Base-by-base conservation (phyloP, 1,139 yeast genomes). In the Geotrichum cucujoidarum region DNA sequence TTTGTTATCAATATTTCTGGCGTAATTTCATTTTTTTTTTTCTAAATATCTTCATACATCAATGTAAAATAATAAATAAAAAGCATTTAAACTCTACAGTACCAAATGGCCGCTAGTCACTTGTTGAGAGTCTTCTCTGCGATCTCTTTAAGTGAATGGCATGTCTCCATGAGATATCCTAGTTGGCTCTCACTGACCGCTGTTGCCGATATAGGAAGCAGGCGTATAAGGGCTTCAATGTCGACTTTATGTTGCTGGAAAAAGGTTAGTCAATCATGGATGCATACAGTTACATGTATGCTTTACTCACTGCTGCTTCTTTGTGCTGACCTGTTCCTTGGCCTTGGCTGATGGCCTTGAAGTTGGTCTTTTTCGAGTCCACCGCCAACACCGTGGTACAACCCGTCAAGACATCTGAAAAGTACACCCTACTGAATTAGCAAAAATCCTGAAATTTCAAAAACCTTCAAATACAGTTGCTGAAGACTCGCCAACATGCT, bases 71-170 rank as follows among this genome's bases (percentile, higher is more conserved):
- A n/a, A n/a, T n/a, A n/a, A n/a, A n/a, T n/a, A n/a, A n/a, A n/a
- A n/a, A n/a, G n/a, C n/a, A n/a, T n/a, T n/a, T n/a, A n/a, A n/a
- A n/a, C n/a, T n/a, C n/a, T n/a, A n/a, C n/a, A n/a, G n/a, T n/a
- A n/a, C n/a, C n/a, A n/a, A n/a, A n/a, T n/a, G n/a, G n/a, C n/a
- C n/a, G n/a, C n/a, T n/a, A n/a, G n/a, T n/a, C n/a, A n/a, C n/a
- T n/a, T n/a, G n/a, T n/a, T n/a, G 10, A 6, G 27, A 24, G 24
- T 31, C n/a, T 29, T 32, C 2, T 22, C 18, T 3, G 43, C 50
- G n/a, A 47, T 37, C 11, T 47, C 50, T 21, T 32, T 47, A 2
- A 47, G 25, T 7, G 50, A 47, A n/a, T 38, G 43, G 31, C 38
- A 37, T 4, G 13, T 42, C n/a, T 25, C 50, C 6, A 47, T 34